A percentile compares a stretch with the other conserved stretches of the same genome.
phyloP scores from a whole-genome alignment of 192 early-diverging fungal genomes.

The Podila verticillata region DNA sequence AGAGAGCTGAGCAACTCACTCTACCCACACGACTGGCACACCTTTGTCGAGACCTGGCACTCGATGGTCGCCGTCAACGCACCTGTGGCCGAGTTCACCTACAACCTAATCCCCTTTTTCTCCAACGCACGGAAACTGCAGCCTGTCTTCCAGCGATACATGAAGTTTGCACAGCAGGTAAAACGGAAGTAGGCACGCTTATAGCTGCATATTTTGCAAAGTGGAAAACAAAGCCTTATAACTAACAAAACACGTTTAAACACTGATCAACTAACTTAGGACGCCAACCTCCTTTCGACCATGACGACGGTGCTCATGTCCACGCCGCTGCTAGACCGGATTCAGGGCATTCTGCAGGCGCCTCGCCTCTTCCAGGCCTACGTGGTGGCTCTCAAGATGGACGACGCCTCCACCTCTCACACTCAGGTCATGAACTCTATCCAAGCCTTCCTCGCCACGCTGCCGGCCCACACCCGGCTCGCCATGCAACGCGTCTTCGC shows the following conservation, averaged over 20 bases:
- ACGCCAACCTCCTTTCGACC: conserved; percentile 32
- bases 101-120: conserved; percentile 55
- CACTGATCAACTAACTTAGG: neutral
- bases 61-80: conserved; percentile 48
- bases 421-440: conserved; percentile 53
- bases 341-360: conserved; percentile 18
- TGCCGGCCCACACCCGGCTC: conserved; percentile 32
- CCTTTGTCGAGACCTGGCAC: conserved; percentile 49
- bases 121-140: conserved; percentile 35
- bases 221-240: neutral
- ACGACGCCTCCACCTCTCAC: conserved; percentile 54
- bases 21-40: conserved; percentile 47
- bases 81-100: conserved; percentile 37
- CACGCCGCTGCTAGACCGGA: conserved; percentile 40
- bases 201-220: no score
- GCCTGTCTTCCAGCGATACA: conserved; percentile 52
- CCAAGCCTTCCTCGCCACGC: conserved; percentile 42
- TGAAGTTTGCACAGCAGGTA: conserved; percentile 44
- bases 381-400: conserved; percentile 49
- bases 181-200: neutral
- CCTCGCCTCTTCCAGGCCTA: conserved; percentile 38
- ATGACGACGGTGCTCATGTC: conserved; percentile 44
- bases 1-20: conserved; percentile 42
- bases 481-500: conserved; percentile 54
- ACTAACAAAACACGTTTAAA: no score